Evolutionary conservation across 108 stramenopile genomes (phyloP).

Genomic region (Skeletonema marinoi): DNA sequence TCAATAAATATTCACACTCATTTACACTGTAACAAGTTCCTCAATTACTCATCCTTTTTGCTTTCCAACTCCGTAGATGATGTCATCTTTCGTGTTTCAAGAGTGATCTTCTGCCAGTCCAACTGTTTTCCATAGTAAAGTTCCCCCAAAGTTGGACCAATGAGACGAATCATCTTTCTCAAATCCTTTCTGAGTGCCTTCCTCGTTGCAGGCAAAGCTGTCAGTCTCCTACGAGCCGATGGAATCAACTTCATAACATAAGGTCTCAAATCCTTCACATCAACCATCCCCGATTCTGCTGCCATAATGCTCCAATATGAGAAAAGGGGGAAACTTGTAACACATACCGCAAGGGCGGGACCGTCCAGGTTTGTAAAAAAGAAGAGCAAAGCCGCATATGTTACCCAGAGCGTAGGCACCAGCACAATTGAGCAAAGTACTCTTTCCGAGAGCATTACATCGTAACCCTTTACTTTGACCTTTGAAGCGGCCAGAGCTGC

Average conservation of each 20-base stretch:
- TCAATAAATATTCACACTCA: neutral
- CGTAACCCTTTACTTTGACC: constrained; percentile 92
- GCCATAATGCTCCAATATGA: constrained; percentile 92
- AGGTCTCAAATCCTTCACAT: constrained; percentile 91
- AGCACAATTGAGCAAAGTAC: constrained; percentile 94
- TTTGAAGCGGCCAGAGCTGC: constrained; percentile 91
- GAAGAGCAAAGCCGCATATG: constrained; percentile 77
- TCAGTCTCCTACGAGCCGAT: constrained; percentile 64
- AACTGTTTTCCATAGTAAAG: constrained; percentile 81
- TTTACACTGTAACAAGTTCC: neutral
- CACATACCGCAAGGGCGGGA: constrained; percentile 76
- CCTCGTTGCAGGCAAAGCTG: constrained; percentile 67
- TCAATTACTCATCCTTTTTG: constrained; percentile 1
- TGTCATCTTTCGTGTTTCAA: constrained; percentile 30
- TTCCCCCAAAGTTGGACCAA: constrained; percentile 79
- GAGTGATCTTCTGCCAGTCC: constrained; percentile 75
- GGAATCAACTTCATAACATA: constrained; percentile 79
- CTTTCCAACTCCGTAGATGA: neutral
- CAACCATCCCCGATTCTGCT: constrained; percentile 94
- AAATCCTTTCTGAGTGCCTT: constrained; percentile 70
- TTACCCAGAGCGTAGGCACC: constrained; percentile 91
- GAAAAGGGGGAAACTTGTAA: constrained; percentile 90
- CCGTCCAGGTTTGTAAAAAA: constrained; percentile 78
- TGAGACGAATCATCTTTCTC: constrained; percentile 67
- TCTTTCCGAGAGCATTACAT: constrained; percentile 96